phyloP scores from a whole-genome alignment of 306 rosid species.

The Senna tora region DNA sequence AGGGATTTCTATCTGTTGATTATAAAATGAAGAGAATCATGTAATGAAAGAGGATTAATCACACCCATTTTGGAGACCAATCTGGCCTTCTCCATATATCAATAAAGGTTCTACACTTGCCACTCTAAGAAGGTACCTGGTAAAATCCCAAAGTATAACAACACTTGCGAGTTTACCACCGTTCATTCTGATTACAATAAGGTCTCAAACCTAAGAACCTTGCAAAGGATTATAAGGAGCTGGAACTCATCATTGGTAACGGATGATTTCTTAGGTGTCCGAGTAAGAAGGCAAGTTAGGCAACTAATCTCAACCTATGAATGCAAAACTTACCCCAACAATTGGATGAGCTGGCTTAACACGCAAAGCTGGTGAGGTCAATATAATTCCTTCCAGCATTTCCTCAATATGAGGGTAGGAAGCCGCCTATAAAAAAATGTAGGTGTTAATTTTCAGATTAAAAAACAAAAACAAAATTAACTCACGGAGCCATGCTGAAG shows the following conservation, averaged over 20 bases:
- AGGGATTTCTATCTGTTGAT: background rate
- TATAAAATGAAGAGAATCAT: background rate
- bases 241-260: conserved; percentile 5
- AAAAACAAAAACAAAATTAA: conserved; percentile 5
- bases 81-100: background rate
- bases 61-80: background rate
- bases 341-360: conserved; percentile 96
- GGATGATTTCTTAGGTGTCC: background rate
- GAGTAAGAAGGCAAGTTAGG: background rate
- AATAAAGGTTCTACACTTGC: background rate
- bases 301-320: background rate
- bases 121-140: background rate
- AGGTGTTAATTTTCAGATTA: conserved; percentile 9
- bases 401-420: conserved; percentile 57
- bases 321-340: conserved; percentile 70
- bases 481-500: conserved; percentile 11
- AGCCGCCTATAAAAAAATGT: conserved; percentile 63
- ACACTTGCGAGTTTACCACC: background rate
- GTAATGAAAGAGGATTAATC: background rate
- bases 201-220: background rate
- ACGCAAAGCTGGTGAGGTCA: conserved; percentile 96
- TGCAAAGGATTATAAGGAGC: background rate
- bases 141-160: background rate
- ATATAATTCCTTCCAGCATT: conserved; percentile 81
- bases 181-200: background rate